Base-by-base conservation (phyloP, 441 rosid genomes). In the Populus hybrid region DNA sequence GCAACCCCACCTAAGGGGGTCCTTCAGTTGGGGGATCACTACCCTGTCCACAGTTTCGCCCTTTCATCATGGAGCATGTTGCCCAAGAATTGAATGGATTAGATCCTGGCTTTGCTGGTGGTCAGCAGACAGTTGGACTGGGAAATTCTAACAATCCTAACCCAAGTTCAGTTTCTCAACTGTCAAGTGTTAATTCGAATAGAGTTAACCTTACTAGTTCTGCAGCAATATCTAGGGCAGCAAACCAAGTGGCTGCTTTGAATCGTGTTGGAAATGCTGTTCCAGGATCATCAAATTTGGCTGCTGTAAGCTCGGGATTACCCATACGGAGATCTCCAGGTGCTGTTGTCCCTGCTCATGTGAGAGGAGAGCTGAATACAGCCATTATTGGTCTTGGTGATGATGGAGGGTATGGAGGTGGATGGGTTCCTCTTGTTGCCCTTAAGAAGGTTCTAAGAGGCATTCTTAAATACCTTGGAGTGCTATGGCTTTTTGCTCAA, bases 321-420 rank as follows among this genome's bases (percentile, higher is more conserved):
- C 86, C 97, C 59, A 76, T 94, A 63, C 99, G 99, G 23, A 91
- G 99, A 79, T 33, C 97, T 64, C 92, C 95, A 9, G 97, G 94
- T 53, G 79, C 85, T 77, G 91, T 85, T 81, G 97, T 93, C 72
- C 95, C 99, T 77, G 92, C 98, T 69, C 97, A 93, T 77, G 95
- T 93, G 36, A 89, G 98, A 85, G 99, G 99, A 80, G 99, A 97
- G 74, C 82, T 94, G 72, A 94, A 94, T 84, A 94, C 98, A 8
- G 97, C 99, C 38, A 97, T 94, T 81, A 94, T 97, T 68, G 99
- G 99, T 76, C 93, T 97, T 72, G 99, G 98, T 69, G 99, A 97
- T 76, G 99, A 97, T 91, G 99, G 99, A 80, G 99, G 99, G 65
- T 94, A 97, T 87, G 98, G 98, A 23, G 99, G 98, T 74, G 98